Base-by-base conservation (phyloP, 2,329 filamentous ascomycete genomes). In the Knufia fluminis region DNA sequence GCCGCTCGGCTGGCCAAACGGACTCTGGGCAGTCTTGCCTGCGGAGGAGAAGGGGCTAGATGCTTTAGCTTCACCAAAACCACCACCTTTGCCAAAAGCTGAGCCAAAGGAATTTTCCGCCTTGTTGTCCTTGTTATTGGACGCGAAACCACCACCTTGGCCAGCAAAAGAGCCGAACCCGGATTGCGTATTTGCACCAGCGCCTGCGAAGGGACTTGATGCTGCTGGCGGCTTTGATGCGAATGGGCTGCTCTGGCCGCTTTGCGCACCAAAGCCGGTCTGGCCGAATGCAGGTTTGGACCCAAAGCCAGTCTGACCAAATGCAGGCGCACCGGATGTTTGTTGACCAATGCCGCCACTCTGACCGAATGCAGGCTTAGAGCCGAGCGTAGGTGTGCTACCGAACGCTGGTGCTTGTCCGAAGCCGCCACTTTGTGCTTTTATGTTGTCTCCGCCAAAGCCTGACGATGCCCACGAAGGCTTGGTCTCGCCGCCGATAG, bases 41-140 rank as follows among this genome's bases (percentile, higher is more conserved):
- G 57, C 50, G 1, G 42, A n/a, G 42, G 42, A n/a, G 28, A 45
- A 45, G 2, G 42, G 28, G n/a, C 42, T 33, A 32, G 55, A 43
- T 33, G 52, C 58, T 20, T 61, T 61, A 52, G 66, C 64, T 1
- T 62, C 61, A 38, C 65, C 61, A 53, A 69, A 69, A 12, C 66
- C 66, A 40, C 59, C 59, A 7, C 62, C 60, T 23, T 59, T 39
- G 14, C 56, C 45, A 40, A 38, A 43, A 8, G 33, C 50, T 44
- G 33, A 47, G 45, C 38, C 45, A 32, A 50, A 50, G 10, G 40
- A 28, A 28, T 41, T 46, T 26, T 31, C 32, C 3, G 40, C 10
- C 22, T 38, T 45, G 19, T 22, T 45, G 4, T n/a, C 20, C 16
- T 44, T 52, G 10, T 51, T 54, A 20, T 42, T 49, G 32, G 40